phyloP scores from a whole-genome alignment of 1,284 basidiomycete species.

The Porogramme epimiltina region DNA sequence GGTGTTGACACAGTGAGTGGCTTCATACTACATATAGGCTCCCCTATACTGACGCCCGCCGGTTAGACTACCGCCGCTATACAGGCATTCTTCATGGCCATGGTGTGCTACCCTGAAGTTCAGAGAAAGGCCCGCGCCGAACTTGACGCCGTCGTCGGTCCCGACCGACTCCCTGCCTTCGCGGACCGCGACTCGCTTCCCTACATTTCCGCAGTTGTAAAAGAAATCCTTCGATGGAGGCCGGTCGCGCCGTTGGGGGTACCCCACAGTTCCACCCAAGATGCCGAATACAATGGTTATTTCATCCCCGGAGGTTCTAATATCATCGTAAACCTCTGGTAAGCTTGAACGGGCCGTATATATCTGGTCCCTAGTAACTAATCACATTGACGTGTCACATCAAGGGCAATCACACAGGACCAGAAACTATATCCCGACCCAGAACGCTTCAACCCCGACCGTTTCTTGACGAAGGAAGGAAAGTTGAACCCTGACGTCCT shows the following conservation, averaged over 20 bases:
- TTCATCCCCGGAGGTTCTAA: conserved; percentile 18
- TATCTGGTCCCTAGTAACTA: too few relatives aligned
- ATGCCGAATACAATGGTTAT: conserved; percentile 13
- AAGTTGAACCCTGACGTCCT: conserved; percentile 7
- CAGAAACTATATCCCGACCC: conserved; percentile 15
- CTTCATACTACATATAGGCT: too few relatives aligned
- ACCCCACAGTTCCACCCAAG: background rate
- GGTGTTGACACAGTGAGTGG: conserved; percentile 15
- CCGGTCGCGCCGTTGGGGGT: conserved; percentile 1
- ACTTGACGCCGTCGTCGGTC: conserved; percentile 6
- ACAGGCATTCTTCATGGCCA: conserved; percentile 1
- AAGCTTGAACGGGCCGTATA: background rate
- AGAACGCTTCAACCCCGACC: conserved; percentile 18
- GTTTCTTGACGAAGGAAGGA: conserved; percentile 16
- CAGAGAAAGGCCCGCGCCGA: conserved; percentile 3
- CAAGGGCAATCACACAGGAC: conserved; percentile 17
- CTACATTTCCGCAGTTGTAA: conserved; percentile 2
- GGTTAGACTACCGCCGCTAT: background rate
- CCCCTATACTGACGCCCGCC: background rate
- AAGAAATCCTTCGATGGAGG: conserved; percentile 2
- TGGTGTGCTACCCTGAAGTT: background rate
- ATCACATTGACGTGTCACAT: too few relatives aligned
- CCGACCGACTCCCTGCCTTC: conserved; percentile 2
- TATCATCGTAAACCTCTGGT: conserved; percentile 18
- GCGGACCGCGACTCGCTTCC: conserved; percentile 1